phyloP scores from a whole-genome alignment of 2,329 filamentous ascomycete genomes.

The Trichoderma sp. region DNA sequence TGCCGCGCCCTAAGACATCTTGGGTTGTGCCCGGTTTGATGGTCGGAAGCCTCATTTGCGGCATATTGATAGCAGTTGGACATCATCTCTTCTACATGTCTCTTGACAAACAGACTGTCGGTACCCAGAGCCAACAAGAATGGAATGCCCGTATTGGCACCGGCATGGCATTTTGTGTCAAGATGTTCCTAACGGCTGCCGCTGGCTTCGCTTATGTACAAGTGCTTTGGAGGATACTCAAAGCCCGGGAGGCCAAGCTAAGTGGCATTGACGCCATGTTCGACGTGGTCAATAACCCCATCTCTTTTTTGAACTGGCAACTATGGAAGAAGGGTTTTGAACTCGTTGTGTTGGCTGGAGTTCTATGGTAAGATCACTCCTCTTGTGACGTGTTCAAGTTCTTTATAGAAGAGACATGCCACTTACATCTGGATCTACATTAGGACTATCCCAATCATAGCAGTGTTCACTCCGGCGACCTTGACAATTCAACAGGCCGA shows the following conservation, averaged over 20 bases:
- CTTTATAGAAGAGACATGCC: too few relatives aligned
- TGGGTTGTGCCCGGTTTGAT: neutral
- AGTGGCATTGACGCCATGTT: conserved; percentile 4
- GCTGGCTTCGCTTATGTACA: neutral
- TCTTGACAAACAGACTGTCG: neutral
- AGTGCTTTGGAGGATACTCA: neutral
- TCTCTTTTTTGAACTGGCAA: neutral
- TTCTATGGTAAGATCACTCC: neutral
- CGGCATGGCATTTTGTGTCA: conserved; percentile 2
- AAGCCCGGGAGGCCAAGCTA: neutral
- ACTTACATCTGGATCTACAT: too few relatives aligned
- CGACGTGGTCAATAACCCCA: neutral
- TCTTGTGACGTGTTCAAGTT: neutral
- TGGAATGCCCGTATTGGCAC: conserved; percentile 1
- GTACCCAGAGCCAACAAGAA: neutral
- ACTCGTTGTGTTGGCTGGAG: neutral
- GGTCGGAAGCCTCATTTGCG: neutral
- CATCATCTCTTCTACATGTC: conserved; percentile 9
- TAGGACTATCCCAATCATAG: neutral
- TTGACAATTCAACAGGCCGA: neutral
- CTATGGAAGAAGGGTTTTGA: neutral
- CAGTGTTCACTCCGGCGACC: neutral
- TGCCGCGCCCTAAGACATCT: neutral
- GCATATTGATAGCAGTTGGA: neutral
- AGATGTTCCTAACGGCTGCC: neutral